These are phyloP conservation scores for Penicillium fuscoglaucum DNA, from an alignment of 2,329 filamentous ascomycete genomes.

Conservation along the genomic window DNA sequence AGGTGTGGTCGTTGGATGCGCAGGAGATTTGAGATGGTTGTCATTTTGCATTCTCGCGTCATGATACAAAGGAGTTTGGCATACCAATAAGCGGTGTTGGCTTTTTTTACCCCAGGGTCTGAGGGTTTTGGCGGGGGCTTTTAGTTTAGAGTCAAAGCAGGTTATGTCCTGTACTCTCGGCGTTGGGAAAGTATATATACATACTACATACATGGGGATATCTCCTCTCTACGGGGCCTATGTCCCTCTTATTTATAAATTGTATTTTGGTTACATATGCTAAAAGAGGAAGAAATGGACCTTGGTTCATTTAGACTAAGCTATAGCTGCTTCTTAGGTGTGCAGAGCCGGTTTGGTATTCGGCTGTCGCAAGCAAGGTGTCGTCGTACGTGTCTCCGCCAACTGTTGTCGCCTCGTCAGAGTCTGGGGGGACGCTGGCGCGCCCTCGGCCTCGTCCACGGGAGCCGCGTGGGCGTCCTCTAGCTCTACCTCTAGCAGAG, in stretches of 20 bases:
- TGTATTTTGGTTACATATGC: background rate
- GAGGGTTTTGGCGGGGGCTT: background rate
- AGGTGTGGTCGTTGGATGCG: constrained; percentile 47
- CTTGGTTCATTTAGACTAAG: background rate
- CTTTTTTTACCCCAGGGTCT: background rate
- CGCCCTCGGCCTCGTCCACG: too few species aligned
- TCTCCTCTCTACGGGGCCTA: background rate
- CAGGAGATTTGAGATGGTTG: constrained; percentile 31
- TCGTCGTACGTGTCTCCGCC: too few species aligned
- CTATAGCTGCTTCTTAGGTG: background rate
- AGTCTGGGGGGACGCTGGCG: too few species aligned
- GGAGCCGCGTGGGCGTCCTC: too few species aligned
- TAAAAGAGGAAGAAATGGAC: background rate
- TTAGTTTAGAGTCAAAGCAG: background rate
- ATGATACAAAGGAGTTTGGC: constrained; percentile 1
- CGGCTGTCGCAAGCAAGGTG: too few species aligned
- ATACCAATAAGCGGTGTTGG: background rate
- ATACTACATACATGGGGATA: background rate
- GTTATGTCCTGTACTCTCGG: background rate
- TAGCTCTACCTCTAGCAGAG: too few species aligned
- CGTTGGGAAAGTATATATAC: background rate
- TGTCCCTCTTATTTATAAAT: background rate
- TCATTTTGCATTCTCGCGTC: background rate
- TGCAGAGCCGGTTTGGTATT: background rate
- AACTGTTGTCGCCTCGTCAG: too few species aligned